Evolutionary conservation across 805 yeast genomes (phyloP).

Genomic region (Aciculoconidium aculeatum): DNA sequence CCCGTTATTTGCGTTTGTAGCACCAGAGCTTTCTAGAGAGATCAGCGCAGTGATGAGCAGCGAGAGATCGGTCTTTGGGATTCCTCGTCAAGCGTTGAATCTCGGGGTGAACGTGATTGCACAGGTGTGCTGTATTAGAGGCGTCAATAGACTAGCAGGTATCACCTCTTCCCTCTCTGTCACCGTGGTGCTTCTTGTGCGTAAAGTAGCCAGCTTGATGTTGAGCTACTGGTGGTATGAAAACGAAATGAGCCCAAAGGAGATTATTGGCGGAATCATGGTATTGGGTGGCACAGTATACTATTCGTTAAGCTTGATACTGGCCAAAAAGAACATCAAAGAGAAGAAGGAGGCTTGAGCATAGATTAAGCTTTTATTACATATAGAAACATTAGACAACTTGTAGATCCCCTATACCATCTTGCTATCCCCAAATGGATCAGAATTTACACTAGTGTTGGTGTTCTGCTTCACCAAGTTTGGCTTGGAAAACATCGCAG

Average conservation of each 20-base stretch:
- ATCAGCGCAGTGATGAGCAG: slow-evolving; percentile 8
- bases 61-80: background rate
- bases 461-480: slow-evolving; percentile 19
- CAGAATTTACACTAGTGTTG: slow-evolving; percentile 22
- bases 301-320: slow-evolving; percentile 4
- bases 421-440: slow-evolving; percentile 36
- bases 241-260: slow-evolving; percentile 32
- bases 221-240: slow-evolving; percentile 52
- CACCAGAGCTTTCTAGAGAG: slow-evolving; percentile 14
- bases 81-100: slow-evolving; percentile 11
- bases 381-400: too few relatives aligned
- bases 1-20: slow-evolving; percentile 43
- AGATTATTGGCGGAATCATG: slow-evolving; percentile 41
- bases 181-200: slow-evolving; percentile 50
- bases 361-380: too few relatives aligned
- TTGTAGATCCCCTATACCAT: slow-evolving; percentile 8
- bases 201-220: slow-evolving; percentile 57
- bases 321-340: slow-evolving; percentile 2
- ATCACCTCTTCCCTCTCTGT: slow-evolving; percentile 57
- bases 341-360: background rate
- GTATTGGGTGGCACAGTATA: slow-evolving; percentile 52
- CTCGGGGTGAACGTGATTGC: slow-evolving; percentile 15
- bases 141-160: slow-evolving; percentile 60
- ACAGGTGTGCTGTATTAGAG: slow-evolving; percentile 50
- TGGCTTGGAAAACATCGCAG: slow-evolving; percentile 11